A percentile compares a stretch with the other conserved stretches of the same genome.
These are phyloP conservation scores for Starmera amethionina DNA, from an alignment of 805 yeast species.

Conservation along the genomic window DNA sequence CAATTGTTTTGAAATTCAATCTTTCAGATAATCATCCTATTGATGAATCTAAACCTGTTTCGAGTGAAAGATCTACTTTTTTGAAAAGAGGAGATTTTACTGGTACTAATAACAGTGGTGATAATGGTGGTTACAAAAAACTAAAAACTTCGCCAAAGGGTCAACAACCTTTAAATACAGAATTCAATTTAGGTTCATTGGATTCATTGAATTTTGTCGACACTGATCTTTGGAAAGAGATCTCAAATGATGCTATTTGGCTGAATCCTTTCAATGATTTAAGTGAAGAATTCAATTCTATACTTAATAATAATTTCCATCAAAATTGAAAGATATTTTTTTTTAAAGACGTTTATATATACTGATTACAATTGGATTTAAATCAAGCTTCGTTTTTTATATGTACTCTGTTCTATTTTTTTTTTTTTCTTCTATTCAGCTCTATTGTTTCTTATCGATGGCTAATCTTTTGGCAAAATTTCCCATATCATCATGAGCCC, in stretches of 20 bases:
- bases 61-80: neutral
- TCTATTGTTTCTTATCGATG: neutral
- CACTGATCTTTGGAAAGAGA: constrained; percentile 62
- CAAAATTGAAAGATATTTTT: too few relatives aligned
- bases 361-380: too few relatives aligned
- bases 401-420: too few relatives aligned
- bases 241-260: constrained; percentile 74
- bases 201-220: constrained; percentile 11
- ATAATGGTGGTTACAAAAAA: neutral
- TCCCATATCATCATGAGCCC: constrained; percentile 46
- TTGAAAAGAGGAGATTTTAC: constrained; percentile 6
- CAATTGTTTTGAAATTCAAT: constrained; percentile 16
- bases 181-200: constrained; percentile 6
- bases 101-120: constrained; percentile 3
- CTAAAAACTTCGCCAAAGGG: too few relatives aligned
- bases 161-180: neutral
- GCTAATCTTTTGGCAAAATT: constrained; percentile 35
- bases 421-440: too few relatives aligned
- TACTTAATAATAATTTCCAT: constrained; percentile 12
- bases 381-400: too few relatives aligned
- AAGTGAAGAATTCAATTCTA: constrained; percentile 26
- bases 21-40: neutral
- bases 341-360: too few relatives aligned
- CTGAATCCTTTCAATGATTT: constrained; percentile 30
- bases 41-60: neutral